Base-by-base conservation (phyloP, 129 eudicot genomes). In the Chrysanthemum seticuspe region DNA sequence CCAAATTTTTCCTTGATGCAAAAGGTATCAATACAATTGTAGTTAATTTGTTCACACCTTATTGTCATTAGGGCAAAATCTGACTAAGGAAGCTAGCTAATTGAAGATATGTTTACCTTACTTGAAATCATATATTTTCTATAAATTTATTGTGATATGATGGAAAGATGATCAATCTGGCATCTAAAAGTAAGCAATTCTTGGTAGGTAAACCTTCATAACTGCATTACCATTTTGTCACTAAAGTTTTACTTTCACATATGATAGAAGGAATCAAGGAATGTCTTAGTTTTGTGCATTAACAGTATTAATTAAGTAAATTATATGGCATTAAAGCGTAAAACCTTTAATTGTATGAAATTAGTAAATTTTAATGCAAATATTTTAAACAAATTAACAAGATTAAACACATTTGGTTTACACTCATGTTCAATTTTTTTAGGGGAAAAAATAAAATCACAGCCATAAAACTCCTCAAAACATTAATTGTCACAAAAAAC, bases 221-320 rank as follows among this genome's bases (percentile, higher is more conserved):
- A 34, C 18, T 14, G 14, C 69, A 2, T 40, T 49, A 64, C 23
- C 69, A n/a, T 64, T 40, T 36, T 64, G 14, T 64, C 69, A 40
- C 69, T 36, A 64, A n/a, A 25, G 51, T 64, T n/a, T 64, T 4
- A 64, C 19, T 64, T 64, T 64, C 29, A 64, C 69, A 15, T 64
- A 19, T 64, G 69, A 7, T 2, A 64, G 52, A 64, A 62, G 40
- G 66, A 62, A 62, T 18, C 29, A 64, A 62, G 40, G 66, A 62
- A 62, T 18, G 0, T 14, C 10, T 36, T 4, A 36, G 45, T 3
- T 5, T 54, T 13, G 59, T 14, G 59, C 23, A 55, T 15, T 62
- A n/a, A 58, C 6, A 25, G 27, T 25, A 25, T 2, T 25, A 25
- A 25, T 25, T 25, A 25, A 25, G 27, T 25, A n/a, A 25, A 25